A percentile compares a stretch with the other conserved stretches of the same genome.
phyloP scores from a whole-genome alignment of 305 asterid species.

The Fraxinus latifolia region DNA sequence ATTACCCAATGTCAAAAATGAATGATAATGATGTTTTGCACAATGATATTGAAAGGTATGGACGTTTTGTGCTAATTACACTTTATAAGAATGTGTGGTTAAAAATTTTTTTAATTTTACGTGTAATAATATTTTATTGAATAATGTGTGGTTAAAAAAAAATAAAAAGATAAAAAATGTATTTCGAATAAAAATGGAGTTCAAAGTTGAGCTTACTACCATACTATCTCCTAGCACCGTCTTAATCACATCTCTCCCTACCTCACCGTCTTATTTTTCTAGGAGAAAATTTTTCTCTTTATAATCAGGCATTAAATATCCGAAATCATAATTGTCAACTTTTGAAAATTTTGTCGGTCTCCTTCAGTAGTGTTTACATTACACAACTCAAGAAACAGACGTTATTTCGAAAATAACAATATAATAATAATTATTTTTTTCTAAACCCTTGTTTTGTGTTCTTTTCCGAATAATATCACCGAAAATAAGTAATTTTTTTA shows the following conservation, averaged over 20 bases:
- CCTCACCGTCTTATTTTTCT: background rate
- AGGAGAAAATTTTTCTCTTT: background rate
- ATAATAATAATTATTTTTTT: background rate
- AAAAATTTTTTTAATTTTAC: too few species aligned
- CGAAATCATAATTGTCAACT: background rate
- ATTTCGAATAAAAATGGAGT: too few species aligned
- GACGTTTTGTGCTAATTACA: too few species aligned
- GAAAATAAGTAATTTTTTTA: background rate
- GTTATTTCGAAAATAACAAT: background rate
- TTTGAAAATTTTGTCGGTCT: background rate
- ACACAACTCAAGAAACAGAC: background rate
- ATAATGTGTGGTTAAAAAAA: too few species aligned
- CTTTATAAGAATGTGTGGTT: too few species aligned
- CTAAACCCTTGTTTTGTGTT: background rate
- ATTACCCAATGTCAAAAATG: too few species aligned
- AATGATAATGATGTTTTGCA: too few species aligned
- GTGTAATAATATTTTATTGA: too few species aligned
- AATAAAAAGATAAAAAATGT: too few species aligned
- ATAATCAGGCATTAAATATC: background rate
- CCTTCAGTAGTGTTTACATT: background rate
- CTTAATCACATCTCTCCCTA: background rate
- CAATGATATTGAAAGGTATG: too few species aligned
- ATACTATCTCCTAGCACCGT: too few species aligned
- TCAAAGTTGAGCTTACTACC: too few species aligned
- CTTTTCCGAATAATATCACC: background rate